Percentiles rank a stretch among this genome's conserved stretches.
Evolutionary conservation across 2,329 filamentous ascomycete genomes (phyloP).

Genomic region (Verticillium nonalfalfae): DNA sequence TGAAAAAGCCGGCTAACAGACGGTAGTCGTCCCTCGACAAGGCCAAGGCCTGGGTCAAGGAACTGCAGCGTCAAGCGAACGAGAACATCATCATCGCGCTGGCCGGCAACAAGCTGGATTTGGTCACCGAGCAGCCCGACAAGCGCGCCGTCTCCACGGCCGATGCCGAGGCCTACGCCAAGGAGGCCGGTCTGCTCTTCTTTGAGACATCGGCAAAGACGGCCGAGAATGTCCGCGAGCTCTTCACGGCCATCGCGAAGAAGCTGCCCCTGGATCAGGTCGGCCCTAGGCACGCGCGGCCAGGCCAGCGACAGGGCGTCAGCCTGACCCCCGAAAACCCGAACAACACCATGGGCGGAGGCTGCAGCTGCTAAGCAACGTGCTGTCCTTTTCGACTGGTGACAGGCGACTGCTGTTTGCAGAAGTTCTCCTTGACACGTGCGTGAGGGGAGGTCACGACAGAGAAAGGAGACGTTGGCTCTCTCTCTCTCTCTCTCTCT

Average conservation of each 20-base stretch:
- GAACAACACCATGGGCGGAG: conserved; percentile 49
- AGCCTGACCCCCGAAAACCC: conserved; percentile 50
- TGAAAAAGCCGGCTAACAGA: conserved; percentile 3
- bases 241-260: conserved; percentile 97
- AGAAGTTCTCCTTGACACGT: neutral
- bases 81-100: conserved; percentile 99
- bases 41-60: conserved; percentile 98
- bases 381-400: neutral
- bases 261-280: conserved; percentile 95
- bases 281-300: conserved; percentile 78
- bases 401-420: neutral
- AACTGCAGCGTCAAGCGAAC: conserved; percentile 96
- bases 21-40: conserved; percentile 89
- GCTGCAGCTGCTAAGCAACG: conserved; percentile 47
- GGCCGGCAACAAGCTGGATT: conserved; percentile 94
- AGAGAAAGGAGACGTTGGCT: neutral
- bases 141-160: conserved; percentile 86
- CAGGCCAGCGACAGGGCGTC: conserved; percentile 53
- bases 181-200: conserved; percentile 89
- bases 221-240: conserved; percentile 87
- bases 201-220: conserved; percentile 99
- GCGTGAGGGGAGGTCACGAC: conserved; percentile 8
- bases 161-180: conserved; percentile 92
- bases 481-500: no score
- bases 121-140: conserved; percentile 89